Conservation (phyloP, 2,329 filamentous ascomycete species). For the Scedosporium dehoogii region DNA sequence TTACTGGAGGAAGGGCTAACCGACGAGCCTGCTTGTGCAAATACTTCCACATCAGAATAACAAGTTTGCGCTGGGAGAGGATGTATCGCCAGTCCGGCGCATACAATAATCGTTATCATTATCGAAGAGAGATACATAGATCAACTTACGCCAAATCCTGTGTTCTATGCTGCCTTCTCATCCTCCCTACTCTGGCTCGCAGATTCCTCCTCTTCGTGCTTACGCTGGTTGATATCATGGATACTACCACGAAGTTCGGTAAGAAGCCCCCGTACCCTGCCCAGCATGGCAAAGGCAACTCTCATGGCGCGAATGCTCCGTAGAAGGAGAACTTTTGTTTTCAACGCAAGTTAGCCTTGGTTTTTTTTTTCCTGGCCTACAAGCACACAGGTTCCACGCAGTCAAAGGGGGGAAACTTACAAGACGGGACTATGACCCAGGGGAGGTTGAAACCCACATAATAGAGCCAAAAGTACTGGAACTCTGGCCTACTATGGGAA, state of each 20-base stretch:
- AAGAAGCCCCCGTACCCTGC: background rate
- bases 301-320: constrained; percentile 6
- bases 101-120: no score
- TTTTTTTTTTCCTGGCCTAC: background rate
- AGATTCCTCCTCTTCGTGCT: background rate
- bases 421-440: constrained; percentile 46
- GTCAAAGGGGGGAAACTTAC: constrained; percentile 27
- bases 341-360: background rate
- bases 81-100: no score
- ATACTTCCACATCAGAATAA: no score
- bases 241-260: background rate
- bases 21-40: no score
- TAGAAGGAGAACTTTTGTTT: constrained; percentile 1
- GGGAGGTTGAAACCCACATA: constrained; percentile 51
- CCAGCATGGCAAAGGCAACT: constrained; percentile 1
- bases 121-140: no score
- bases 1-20: no score
- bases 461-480: constrained; percentile 54
- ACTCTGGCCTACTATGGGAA: constrained; percentile 47
- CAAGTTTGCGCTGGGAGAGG: no score
- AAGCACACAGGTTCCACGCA: background rate
- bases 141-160: no score
- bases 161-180: background rate
- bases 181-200: background rate
- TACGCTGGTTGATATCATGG: constrained; percentile 1